Conservation (phyloP, 148 eudicot species). For the Gaultheria prostrata region DNA sequence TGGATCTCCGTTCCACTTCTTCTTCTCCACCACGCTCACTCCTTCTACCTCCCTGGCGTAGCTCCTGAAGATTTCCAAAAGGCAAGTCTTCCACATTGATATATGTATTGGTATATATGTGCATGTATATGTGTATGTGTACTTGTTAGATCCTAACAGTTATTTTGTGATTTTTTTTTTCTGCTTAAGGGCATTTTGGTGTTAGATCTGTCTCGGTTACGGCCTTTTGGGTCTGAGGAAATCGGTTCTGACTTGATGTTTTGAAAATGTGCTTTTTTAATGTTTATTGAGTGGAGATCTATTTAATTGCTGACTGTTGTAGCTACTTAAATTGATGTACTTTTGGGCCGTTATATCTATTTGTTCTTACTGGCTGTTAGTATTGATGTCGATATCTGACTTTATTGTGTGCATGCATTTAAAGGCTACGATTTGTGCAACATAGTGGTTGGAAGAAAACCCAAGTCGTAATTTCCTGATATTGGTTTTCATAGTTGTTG, state of each 20-base stretch:
- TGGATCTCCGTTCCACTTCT: neutral
- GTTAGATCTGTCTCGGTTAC: slow-evolving; percentile 9
- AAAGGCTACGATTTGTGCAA: no score
- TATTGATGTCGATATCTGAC: no score
- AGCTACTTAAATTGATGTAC: neutral
- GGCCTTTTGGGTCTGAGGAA: neutral
- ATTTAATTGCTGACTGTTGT: neutral
- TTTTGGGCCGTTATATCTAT: neutral
- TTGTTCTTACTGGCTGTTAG: neutral
- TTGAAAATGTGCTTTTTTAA: neutral
- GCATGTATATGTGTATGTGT: no score
- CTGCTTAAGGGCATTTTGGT: neutral
- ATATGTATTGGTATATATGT: no score
- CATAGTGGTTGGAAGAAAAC: no score
- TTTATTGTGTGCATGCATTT: no score
- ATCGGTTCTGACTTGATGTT: neutral
- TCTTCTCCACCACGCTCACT: neutral
- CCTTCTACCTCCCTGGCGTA: slow-evolving; percentile 9
- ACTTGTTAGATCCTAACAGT: neutral
- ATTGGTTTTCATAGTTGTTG: no score
- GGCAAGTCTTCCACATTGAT: neutral
- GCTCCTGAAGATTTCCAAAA: neutral
- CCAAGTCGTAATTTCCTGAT: no score
- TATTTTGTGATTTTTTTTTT: neutral
- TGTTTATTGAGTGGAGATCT: neutral